Percentiles rank a stretch among this genome's conserved stretches.
phyloP scores from a whole-genome alignment of 768 basidiomycete genomes.

The Rhizopogon roseolus region DNA sequence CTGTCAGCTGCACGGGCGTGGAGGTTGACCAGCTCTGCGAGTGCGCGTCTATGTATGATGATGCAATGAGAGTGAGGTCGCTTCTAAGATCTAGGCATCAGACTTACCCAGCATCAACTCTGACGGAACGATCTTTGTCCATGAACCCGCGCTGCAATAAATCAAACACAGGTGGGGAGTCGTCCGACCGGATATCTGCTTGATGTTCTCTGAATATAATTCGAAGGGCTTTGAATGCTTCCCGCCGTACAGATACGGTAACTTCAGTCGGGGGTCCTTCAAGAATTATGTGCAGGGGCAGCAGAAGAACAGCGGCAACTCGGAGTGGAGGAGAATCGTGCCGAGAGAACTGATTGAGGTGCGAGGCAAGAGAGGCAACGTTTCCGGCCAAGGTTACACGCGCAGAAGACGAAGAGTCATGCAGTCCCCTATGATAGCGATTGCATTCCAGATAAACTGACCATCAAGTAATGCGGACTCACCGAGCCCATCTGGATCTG shows the following conservation, averaged over 20 bases:
- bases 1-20: slow-evolving; percentile 30
- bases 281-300: slow-evolving; percentile 17
- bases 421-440: slow-evolving; percentile 29
- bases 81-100: background rate
- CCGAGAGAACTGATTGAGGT: slow-evolving; percentile 20
- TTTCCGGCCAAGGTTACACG: slow-evolving; percentile 29
- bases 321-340: slow-evolving; percentile 21
- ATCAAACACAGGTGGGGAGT: slow-evolving; percentile 28
- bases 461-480: background rate
- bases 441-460: background rate
- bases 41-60: slow-evolving; percentile 28
- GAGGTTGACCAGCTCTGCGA: slow-evolving; percentile 43
- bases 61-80: slow-evolving; percentile 8
- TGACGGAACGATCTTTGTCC: slow-evolving; percentile 52
- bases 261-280: slow-evolving; percentile 44
- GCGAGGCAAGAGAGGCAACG: slow-evolving; percentile 13
- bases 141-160: slow-evolving; percentile 45
- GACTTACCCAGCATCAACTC: slow-evolving; percentile 66
- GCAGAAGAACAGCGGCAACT: slow-evolving; percentile 26
- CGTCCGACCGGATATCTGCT: slow-evolving; percentile 19
- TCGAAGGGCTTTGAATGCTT: slow-evolving; percentile 36
- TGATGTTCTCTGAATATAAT: slow-evolving; percentile 40
- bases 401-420: slow-evolving; percentile 21
- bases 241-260: slow-evolving; percentile 40
- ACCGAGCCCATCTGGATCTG: background rate